Evolutionary conservation across 257 asterid genomes (phyloP).

Genomic region (Hygrophila difformis): DNA sequence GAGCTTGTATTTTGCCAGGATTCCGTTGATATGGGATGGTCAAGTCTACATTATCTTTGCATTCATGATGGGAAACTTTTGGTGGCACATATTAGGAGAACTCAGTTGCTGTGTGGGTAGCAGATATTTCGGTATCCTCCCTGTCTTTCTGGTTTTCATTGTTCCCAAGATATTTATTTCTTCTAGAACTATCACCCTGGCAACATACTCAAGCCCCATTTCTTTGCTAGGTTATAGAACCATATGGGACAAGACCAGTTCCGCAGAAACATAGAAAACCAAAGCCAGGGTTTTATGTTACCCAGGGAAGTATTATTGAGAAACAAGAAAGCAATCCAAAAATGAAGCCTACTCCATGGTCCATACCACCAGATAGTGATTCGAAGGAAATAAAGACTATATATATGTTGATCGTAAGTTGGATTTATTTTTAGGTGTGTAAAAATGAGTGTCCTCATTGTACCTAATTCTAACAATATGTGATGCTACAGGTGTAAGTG

Average conservation of each 20-base stretch:
- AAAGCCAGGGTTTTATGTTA: slow-evolving; percentile 40
- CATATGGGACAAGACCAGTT: slow-evolving; percentile 45
- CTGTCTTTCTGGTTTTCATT: slow-evolving; percentile 4
- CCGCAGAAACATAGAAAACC: slow-evolving; percentile 39
- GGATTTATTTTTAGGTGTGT: slow-evolving; percentile 2
- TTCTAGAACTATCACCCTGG: background rate
- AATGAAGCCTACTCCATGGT: slow-evolving; percentile 43
- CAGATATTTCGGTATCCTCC: slow-evolving; percentile 70
- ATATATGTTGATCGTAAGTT: slow-evolving; percentile 92
- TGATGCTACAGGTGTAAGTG: slow-evolving; percentile 57
- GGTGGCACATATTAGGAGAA: slow-evolving; percentile 87
- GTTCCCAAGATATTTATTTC: background rate
- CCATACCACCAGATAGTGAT: slow-evolving; percentile 58
- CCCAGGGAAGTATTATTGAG: slow-evolving; percentile 38
- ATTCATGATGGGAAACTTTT: slow-evolving; percentile 84
- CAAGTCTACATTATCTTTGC: slow-evolving; percentile 84
- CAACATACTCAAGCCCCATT: slow-evolving; percentile 11
- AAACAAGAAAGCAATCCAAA: slow-evolving; percentile 49
- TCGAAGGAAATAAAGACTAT: slow-evolving; percentile 83
- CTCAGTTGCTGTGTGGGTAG: slow-evolving; percentile 92
- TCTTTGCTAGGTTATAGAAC: slow-evolving; percentile 38
- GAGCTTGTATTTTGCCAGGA: slow-evolving; percentile 93
- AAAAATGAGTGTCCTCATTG: no score
- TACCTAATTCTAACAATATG: no score
- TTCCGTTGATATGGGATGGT: slow-evolving; percentile 97